phyloP scores from a whole-genome alignment of 257 asterid genomes.

The Osmanthus fragrans region DNA sequence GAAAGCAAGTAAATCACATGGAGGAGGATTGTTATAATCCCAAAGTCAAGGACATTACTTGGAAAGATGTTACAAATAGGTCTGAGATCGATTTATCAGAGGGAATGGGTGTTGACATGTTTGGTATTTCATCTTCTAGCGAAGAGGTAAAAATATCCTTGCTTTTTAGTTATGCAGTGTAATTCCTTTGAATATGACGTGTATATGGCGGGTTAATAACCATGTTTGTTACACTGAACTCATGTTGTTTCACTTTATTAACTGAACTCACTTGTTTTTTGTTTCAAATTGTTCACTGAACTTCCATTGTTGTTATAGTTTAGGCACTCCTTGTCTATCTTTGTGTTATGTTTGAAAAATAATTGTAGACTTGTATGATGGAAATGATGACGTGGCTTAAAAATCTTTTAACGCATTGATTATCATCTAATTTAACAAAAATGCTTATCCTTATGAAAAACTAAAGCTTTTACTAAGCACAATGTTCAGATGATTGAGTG shows the following conservation, averaged over 20 bases:
- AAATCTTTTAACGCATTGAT: too few species aligned
- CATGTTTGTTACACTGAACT: neutral
- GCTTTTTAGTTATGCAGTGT: slow-evolving; percentile 10
- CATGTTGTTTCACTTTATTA: neutral
- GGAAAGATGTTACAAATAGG: slow-evolving; percentile 31
- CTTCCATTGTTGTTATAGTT: neutral
- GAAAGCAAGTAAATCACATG: slow-evolving; percentile 17
- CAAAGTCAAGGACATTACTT: slow-evolving; percentile 28
- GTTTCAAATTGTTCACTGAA: neutral
- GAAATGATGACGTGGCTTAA: neutral
- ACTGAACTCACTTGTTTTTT: neutral
- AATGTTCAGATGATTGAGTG: neutral
- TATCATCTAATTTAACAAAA: neutral
- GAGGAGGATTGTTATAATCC: slow-evolving; percentile 31
- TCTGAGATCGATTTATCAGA: slow-evolving; percentile 73
- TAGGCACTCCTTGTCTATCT: neutral
- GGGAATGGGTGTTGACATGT: slow-evolving; percentile 76
- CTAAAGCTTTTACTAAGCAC: neutral
- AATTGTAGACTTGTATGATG: neutral
- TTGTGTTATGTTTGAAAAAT: neutral
- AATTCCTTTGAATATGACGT: neutral
- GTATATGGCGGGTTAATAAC: neutral
- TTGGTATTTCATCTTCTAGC: slow-evolving; percentile 55
- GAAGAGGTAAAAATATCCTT: slow-evolving; percentile 62
- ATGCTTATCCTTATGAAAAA: neutral